phyloP scores from a whole-genome alignment of 305 asterid genomes.

The Fraxinus latifolia region DNA sequence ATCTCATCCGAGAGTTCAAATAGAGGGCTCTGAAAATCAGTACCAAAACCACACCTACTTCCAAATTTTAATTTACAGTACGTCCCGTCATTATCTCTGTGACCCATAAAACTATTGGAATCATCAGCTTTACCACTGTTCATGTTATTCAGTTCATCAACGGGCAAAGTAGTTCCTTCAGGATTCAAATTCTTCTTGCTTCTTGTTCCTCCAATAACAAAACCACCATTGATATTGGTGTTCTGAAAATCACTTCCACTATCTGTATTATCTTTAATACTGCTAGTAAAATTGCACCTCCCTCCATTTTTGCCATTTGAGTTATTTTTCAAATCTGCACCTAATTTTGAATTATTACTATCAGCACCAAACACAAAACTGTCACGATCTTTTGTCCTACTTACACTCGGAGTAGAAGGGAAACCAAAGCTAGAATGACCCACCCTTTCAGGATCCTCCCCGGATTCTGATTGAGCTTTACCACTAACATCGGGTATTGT shows the following conservation, averaged over 20 bases:
- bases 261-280: slow-evolving; percentile 27
- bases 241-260: slow-evolving; percentile 33
- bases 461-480: slow-evolving; percentile 31
- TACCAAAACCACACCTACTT: slow-evolving; percentile 21
- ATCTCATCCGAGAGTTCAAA: slow-evolving; percentile 32
- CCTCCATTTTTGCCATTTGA: slow-evolving; percentile 21
- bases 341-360: slow-evolving; percentile 16
- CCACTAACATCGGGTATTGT: slow-evolving; percentile 28
- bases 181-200: slow-evolving; percentile 25
- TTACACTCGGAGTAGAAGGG: slow-evolving; percentile 18
- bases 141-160: slow-evolving; percentile 17
- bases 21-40: slow-evolving; percentile 21
- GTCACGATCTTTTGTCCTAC: slow-evolving; percentile 20
- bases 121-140: slow-evolving; percentile 22
- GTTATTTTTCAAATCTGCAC: slow-evolving; percentile 16
- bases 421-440: slow-evolving; percentile 21
- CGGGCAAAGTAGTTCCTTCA: slow-evolving; percentile 22
- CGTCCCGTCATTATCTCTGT: slow-evolving; percentile 4
- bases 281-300: slow-evolving; percentile 20
- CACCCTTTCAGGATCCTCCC: slow-evolving; percentile 34
- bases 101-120: slow-evolving; percentile 18
- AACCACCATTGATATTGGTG: slow-evolving; percentile 29
- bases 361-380: slow-evolving; percentile 27
- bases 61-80: slow-evolving; percentile 13
- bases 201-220: slow-evolving; percentile 40